These are phyloP conservation scores for Euryodendron excelsum DNA, from an alignment of 148 eudicot genomes.

Conservation along the genomic window DNA sequence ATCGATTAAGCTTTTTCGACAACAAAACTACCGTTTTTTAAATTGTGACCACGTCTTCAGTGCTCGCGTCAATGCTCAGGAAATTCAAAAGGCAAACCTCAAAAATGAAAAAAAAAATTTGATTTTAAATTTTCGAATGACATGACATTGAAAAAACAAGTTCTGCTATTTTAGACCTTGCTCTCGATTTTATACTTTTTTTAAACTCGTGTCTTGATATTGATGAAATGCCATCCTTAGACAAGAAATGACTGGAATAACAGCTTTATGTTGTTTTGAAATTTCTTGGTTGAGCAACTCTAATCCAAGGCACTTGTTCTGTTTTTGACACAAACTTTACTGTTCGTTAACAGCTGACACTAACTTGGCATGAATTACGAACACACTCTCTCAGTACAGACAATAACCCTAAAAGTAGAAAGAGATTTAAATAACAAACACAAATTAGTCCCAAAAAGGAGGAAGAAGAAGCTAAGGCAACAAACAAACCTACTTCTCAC, in stretches of 20 bases:
- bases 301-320: background rate
- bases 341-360: too few species aligned
- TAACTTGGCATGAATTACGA: too few species aligned
- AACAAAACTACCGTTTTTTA: background rate
- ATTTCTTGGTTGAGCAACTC: background rate
- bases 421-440: too few species aligned
- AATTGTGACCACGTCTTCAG: background rate
- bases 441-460: too few species aligned
- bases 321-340: too few species aligned
- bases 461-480: too few species aligned
- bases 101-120: too few species aligned
- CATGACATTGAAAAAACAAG: too few species aligned
- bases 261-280: background rate
- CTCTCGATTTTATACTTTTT: background rate
- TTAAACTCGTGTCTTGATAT: background rate
- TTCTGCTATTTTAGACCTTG: background rate
- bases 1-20: background rate
- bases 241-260: background rate
- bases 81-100: background rate
- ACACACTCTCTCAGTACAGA: too few species aligned
- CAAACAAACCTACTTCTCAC: too few species aligned
- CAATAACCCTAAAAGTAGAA: too few species aligned
- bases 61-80: background rate
- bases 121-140: background rate
- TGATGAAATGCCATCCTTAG: background rate